Conservation (phyloP, 1,139 yeast species). For the Candida tetrigidarum region DNA sequence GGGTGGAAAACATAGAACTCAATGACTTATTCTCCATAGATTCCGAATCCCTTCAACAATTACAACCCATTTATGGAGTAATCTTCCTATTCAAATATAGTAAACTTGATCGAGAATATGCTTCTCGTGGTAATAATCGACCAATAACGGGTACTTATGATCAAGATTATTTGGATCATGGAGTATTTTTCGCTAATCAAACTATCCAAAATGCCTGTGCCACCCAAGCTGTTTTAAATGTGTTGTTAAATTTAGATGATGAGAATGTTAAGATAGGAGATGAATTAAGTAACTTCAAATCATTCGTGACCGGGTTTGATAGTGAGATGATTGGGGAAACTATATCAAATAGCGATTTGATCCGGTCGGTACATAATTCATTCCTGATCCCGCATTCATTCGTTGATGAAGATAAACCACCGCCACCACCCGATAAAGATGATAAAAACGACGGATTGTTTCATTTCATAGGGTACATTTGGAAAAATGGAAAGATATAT, state of each 20-base stretch:
- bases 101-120: constrained; percentile 35
- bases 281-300: constrained; percentile 51
- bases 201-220: constrained; percentile 76
- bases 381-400: constrained; percentile 56
- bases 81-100: constrained; percentile 69
- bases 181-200: constrained; percentile 66
- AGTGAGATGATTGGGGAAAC: constrained; percentile 66
- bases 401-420: constrained; percentile 42
- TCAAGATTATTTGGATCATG: constrained; percentile 34
- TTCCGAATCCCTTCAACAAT: constrained; percentile 40
- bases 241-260: constrained; percentile 44
- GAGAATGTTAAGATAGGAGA: constrained; percentile 49
- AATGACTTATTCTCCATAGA: constrained; percentile 65
- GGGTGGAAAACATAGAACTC: constrained; percentile 60
- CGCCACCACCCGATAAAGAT: constrained; percentile 30
- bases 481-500: constrained; percentile 52
- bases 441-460: constrained; percentile 58
- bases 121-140: constrained; percentile 26
- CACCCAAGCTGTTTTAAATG: constrained; percentile 74
- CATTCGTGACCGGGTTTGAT: constrained; percentile 60
- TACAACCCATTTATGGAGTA: constrained; percentile 60
- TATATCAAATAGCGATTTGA: constrained; percentile 61
- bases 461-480: constrained; percentile 65
- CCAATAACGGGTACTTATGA: constrained; percentile 55
- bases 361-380: constrained; percentile 65